phyloP scores from a whole-genome alignment of 768 basidiomycete species.

The Phanerochaete sordida region DNA sequence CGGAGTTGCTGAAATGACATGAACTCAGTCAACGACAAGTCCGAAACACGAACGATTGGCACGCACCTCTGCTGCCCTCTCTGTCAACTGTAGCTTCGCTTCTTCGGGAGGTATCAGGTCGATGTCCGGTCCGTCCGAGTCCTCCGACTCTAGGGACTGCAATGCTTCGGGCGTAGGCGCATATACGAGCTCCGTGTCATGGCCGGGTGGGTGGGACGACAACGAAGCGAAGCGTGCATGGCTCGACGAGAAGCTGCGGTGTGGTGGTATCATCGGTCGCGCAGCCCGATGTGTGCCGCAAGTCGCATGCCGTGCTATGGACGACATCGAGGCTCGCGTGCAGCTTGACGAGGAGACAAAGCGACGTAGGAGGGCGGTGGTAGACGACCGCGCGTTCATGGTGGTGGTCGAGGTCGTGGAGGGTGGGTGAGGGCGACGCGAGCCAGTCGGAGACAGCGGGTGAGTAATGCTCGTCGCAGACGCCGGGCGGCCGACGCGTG shows the following conservation, averaged over 20 bases:
- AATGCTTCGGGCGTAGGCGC: constrained; percentile 44
- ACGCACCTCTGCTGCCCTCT: constrained; percentile 72
- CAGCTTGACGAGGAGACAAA: neutral
- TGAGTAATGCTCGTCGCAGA: neutral
- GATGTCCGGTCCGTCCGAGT: constrained; percentile 60
- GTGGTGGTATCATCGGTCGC: neutral
- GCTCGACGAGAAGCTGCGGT: neutral
- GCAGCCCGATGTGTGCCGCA: neutral
- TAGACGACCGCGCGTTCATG: neutral
- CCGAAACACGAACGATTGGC: neutral
- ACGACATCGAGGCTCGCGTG: neutral
- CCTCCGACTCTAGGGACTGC: constrained; percentile 38
- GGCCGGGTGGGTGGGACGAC: constrained; percentile 37
- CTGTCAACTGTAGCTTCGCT: constrained; percentile 58
- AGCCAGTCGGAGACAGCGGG: neutral
- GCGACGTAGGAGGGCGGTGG: neutral
- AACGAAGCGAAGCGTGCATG: neutral
- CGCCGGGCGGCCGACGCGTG: too few species aligned
- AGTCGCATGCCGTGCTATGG: neutral
- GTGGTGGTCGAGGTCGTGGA: neutral
- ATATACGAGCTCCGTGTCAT: constrained; percentile 36
- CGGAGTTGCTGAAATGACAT: constrained; percentile 93
- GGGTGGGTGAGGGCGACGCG: neutral
- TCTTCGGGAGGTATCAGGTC: constrained; percentile 53
- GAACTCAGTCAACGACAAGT: neutral